Evolutionary conservation across 2,329 filamentous ascomycete genomes (phyloP), one percentile per base, ranked within the genome.

Genomic region (Penicillium glabrum): DNA sequence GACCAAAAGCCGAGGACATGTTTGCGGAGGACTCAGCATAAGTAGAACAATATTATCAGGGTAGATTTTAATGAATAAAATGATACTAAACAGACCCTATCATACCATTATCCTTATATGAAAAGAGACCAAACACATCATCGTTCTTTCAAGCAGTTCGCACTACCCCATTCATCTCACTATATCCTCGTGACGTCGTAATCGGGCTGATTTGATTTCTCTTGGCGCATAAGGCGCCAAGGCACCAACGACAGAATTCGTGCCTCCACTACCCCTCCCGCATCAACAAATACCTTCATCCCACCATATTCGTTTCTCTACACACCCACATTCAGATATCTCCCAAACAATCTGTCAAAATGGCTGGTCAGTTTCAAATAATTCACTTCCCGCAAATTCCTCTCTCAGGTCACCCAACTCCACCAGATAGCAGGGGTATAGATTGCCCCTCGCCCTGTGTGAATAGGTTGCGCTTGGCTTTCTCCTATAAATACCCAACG

Each of bases 1-100:
- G 89, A 60, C 88, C 90, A 73, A 86, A 86, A 64, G 90, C 90
- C 5, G 89, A 89, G 64, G 90, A 95, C 69, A 93, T 95, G 90
- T 96, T 95, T 83, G 90, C 89, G 11, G 89, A 88, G 5, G 89
- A 89, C 63, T 82, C 79, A 1, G 79, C 82, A 50, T 77, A 55
- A 74, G 46, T 21, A 43, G 29, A 49, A 51, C 41, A 26, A 10
- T 27, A 26, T 49, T 5, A 41, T 13, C 44, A 52, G 53, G 45
- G 48, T 56, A 63, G 57, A 57, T 60, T 56, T 59, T 56, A 59
- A 61, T 49, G 26, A 60, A 39, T 54, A 50, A 49, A 64, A 60
- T 61, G 56, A 60, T 56, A 62, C 46, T 46, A 49, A 55, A 24
- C 31, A 39, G 19, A 41, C 21, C 13, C 7, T 19, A 49, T 24